Evolutionary conservation across 169 alveolate genomes (phyloP).

Genomic region (Cryptosporidium xiaoi): DNA sequence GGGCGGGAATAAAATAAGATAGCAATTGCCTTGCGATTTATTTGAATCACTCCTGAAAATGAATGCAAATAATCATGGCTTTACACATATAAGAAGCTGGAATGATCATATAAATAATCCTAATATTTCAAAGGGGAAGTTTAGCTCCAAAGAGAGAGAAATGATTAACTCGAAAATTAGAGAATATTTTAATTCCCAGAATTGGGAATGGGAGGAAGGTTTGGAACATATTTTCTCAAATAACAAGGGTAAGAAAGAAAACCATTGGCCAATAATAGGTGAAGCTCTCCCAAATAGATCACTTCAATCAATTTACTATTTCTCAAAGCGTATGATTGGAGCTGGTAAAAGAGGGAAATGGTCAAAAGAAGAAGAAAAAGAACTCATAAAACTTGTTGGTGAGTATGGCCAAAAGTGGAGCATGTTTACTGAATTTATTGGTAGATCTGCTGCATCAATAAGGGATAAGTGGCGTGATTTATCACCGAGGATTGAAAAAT

Average conservation of each 20-base stretch:
- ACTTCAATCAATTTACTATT: constrained; percentile 62
- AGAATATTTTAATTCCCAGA: constrained; percentile 42
- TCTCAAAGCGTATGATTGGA: constrained; percentile 59
- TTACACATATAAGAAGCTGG: constrained; percentile 31
- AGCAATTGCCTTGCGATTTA: too few species aligned
- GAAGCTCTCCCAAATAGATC: constrained; percentile 63
- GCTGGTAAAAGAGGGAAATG: constrained; percentile 67
- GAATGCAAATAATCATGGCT: neutral
- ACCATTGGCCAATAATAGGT: constrained; percentile 70
- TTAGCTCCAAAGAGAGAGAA: constrained; percentile 60
- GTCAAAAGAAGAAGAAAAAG: constrained; percentile 68
- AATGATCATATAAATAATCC: constrained; percentile 63
- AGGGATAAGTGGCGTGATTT: constrained; percentile 75
- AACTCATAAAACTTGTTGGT: constrained; percentile 48
- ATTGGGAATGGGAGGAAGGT: constrained; percentile 69
- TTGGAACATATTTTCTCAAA: constrained; percentile 37
- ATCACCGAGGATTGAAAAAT: constrained; percentile 10
- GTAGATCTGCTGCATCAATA: constrained; percentile 73
- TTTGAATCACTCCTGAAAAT: neutral
- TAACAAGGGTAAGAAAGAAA: constrained; percentile 47
- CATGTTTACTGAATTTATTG: constrained; percentile 59
- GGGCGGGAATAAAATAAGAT: too few species aligned
- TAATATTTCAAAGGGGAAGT: constrained; percentile 52
- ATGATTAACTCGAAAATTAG: constrained; percentile 9
- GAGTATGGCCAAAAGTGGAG: constrained; percentile 66